phyloP scores from a whole-genome alignment of 148 eudicot species.

The Hydrangea macrophylla region DNA sequence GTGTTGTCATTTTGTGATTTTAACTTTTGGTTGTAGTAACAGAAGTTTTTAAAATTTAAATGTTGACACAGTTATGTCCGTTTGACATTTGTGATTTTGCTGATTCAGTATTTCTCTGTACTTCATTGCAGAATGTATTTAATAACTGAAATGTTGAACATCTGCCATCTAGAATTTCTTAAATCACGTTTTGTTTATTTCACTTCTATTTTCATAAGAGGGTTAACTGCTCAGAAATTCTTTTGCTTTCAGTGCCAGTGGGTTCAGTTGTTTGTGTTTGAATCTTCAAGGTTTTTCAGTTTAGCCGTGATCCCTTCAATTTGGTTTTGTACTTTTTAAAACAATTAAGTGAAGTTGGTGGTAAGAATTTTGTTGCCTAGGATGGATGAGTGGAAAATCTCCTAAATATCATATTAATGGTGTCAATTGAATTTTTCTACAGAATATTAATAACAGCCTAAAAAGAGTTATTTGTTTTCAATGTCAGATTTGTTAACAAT shows the following conservation, averaged over 20 bases:
- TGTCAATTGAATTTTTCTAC: too few relatives aligned
- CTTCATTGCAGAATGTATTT: constrained; percentile 3
- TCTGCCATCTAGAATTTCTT: constrained; percentile 4
- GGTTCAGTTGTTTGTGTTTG: constrained; percentile 4
- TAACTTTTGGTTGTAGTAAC: background rate
- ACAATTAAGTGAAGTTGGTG: too few relatives aligned
- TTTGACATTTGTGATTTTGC: constrained; percentile 6
- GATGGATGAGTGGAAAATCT: background rate
- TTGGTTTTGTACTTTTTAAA: background rate
- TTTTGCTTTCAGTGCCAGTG: background rate
- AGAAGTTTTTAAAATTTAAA: background rate
- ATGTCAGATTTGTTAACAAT: too few relatives aligned
- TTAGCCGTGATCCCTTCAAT: background rate
- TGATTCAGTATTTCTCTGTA: background rate
- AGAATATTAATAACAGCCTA: too few relatives aligned
- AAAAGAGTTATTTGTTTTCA: too few relatives aligned
- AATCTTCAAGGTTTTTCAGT: too few relatives aligned
- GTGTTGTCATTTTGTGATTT: background rate
- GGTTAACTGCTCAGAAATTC: background rate
- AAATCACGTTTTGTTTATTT: background rate
- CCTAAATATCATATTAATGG: background rate
- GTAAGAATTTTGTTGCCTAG: too few relatives aligned
- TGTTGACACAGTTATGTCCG: background rate
- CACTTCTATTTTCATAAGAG: background rate
- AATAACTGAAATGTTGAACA: constrained; percentile 1